A percentile compares a stretch with the other conserved stretches of the same genome.
Conservation (phyloP, 164 flowering plant genomes). For the Malania oleifera region DNA sequence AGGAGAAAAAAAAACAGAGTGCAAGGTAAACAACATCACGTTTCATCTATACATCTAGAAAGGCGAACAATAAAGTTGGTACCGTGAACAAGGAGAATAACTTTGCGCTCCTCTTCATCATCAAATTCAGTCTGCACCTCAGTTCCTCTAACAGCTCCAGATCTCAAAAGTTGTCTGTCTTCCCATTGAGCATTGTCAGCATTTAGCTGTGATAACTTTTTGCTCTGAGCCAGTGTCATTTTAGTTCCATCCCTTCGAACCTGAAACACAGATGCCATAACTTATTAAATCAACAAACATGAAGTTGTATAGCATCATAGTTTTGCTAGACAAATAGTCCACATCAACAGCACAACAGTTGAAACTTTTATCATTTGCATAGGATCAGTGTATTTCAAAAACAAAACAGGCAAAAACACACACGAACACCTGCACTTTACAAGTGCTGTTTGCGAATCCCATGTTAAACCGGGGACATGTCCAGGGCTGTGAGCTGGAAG, state of each 20-base stretch:
- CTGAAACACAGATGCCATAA: conserved; percentile 27
- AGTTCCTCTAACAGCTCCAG: conserved; percentile 95
- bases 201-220: conserved; percentile 77
- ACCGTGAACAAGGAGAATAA: conserved; percentile 97
- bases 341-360: neutral
- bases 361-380: no score
- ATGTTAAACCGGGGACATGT: no score
- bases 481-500: no score
- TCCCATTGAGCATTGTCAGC: conserved; percentile 99
- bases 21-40: no score
- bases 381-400: no score
- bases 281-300: no score
- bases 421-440: no score
- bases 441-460: no score
- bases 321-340: neutral
- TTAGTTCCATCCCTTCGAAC: conserved; percentile 78
- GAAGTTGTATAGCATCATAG: no score
- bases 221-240: conserved; percentile 94
- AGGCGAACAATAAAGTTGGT: conserved; percentile 16
- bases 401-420: no score
- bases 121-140: conserved; percentile 98
- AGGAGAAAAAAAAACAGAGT: neutral
- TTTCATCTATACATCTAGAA: neutral
- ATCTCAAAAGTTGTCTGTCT: conserved; percentile 88
- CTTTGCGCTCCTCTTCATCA: conserved; percentile 88